These are phyloP conservation scores for Cardamine chenopodiifolia DNA, from an alignment of 345 rosid species.

Conservation along the genomic window DNA sequence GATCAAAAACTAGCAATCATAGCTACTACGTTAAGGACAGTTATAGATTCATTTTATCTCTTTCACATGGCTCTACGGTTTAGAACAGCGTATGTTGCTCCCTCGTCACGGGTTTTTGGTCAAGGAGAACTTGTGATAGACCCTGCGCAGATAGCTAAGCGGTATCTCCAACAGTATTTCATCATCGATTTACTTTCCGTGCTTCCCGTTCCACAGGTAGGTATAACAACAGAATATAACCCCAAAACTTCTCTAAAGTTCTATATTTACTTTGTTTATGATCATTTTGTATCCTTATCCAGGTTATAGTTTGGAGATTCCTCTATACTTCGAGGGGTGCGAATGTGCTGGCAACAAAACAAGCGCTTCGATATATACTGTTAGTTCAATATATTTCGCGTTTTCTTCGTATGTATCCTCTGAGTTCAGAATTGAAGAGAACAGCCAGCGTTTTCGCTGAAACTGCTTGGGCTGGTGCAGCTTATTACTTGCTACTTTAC, in stretches of 20 bases:
- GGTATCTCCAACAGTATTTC: constrained; percentile 75
- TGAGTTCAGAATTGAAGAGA: constrained; percentile 86
- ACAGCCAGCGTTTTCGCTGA: constrained; percentile 94
- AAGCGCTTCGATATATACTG: constrained; percentile 70
- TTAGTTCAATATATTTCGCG: constrained; percentile 82
- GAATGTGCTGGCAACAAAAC: constrained; percentile 75
- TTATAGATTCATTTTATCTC: constrained; percentile 84
- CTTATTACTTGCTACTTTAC: constrained; percentile 80
- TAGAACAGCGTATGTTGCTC: constrained; percentile 96
- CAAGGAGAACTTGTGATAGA: constrained; percentile 96
- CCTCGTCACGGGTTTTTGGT: constrained; percentile 95
- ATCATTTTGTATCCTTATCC: constrained; percentile 36
- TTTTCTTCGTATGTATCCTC: constrained; percentile 68
- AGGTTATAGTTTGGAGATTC: constrained; percentile 92
- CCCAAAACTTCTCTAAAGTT: neutral
- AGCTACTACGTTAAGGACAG: constrained; percentile 73
- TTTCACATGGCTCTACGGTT: constrained; percentile 87
- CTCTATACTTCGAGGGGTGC: constrained; percentile 70
- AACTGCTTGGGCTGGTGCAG: constrained; percentile 99
- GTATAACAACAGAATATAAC: constrained; percentile 37
- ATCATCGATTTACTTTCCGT: constrained; percentile 82
- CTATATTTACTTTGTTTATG: neutral
- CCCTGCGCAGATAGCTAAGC: constrained; percentile 82
- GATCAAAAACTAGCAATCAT: constrained; percentile 74
- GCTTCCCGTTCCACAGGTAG: constrained; percentile 98